A percentile compares a stretch with the other conserved stretches of the same genome.
Evolutionary conservation across 2,329 filamentous ascomycete species (phyloP).

Genomic region (Exutisphaerella laricina): DNA sequence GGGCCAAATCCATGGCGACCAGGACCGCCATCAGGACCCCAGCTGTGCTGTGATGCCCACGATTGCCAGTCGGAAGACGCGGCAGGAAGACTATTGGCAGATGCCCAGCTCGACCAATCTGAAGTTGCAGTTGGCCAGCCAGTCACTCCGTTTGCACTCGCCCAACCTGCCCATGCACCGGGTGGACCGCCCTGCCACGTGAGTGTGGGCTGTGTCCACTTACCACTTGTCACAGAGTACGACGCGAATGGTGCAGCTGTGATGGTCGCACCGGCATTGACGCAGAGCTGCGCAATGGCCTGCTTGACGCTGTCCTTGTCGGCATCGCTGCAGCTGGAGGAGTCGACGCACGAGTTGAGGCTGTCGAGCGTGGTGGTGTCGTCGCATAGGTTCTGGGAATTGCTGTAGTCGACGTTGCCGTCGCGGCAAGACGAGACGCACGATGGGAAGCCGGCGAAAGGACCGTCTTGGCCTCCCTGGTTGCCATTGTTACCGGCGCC

Average conservation of each 20-base stretch:
- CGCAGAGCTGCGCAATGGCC: conserved; percentile 27
- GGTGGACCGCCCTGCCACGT: conserved; percentile 1
- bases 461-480: conserved; percentile 8
- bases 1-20: conserved; percentile 12
- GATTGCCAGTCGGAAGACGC: conserved; percentile 25
- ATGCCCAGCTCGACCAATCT: conserved; percentile 21
- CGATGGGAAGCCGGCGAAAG: conserved; percentile 15
- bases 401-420: conserved; percentile 10
- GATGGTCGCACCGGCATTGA: conserved; percentile 25
- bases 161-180: conserved; percentile 15
- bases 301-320: conserved; percentile 26
- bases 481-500: conserved; percentile 8
- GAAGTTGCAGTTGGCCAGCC: conserved; percentile 20
- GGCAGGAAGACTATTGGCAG: conserved; percentile 22
- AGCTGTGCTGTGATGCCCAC: conserved; percentile 26
- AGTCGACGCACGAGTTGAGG: conserved; percentile 23
- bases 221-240: conserved; percentile 25
- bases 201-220: conserved; percentile 11
- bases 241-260: conserved; percentile 23
- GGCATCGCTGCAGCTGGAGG: conserved; percentile 18
- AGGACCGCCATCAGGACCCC: conserved; percentile 6
- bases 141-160: conserved; percentile 14
- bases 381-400: conserved; percentile 19
- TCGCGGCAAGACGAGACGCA: conserved; percentile 16
- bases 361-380: conserved; percentile 18